Evolutionary conservation across 2,329 filamentous ascomycete genomes (phyloP), one percentile per base, ranked within the genome.

Genomic region (Penicillium brevicompactum): DNA sequence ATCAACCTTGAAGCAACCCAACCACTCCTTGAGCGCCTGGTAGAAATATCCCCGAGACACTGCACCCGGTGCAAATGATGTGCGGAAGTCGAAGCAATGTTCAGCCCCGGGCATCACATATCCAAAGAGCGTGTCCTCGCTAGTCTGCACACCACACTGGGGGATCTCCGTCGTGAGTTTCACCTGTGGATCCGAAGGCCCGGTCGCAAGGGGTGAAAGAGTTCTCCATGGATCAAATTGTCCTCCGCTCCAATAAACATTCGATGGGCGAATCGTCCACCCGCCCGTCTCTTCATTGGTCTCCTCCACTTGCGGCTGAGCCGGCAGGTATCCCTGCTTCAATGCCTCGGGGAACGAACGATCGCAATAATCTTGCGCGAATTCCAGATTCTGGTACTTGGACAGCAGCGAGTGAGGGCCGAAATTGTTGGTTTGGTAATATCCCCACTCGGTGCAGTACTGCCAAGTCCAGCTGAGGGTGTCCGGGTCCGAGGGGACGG

Each of bases 201-300:
- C 76, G 0, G 62, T 69, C 2, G 75, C 77, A 0, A 82, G 69
- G 0, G 76, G 72, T 0, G 75, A 78, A 2, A 82, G 66, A 0
- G 78, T 76, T 18, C 78, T 70, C 81, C 81, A 84, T 3, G 80
- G 80, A 53, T 84, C 81, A 58, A 76, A 81, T 51, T 82, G 74
- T 4, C 80, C 79, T 22, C 72, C 76, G 46, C 71, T 77, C 72
- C 78, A 83, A 70, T 78, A 82, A 1, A 75, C 72, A 55, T 83
- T 82, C 9, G 78, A 80, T 10, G 81, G 80, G 1, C 79, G 77
- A 51, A 82, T 78, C 40, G 65, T 62, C 80, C 80, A 84, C 49
- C 81, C 81, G 22, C 80, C 80, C 34, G 77, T 79, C 50, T 74
- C 51, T 5, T 56, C 51, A 62, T 83, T 83, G 7, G 74, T 73